Base-by-base conservation (phyloP, 306 rosid genomes). In the Casuarina cunninghamiana region DNA sequence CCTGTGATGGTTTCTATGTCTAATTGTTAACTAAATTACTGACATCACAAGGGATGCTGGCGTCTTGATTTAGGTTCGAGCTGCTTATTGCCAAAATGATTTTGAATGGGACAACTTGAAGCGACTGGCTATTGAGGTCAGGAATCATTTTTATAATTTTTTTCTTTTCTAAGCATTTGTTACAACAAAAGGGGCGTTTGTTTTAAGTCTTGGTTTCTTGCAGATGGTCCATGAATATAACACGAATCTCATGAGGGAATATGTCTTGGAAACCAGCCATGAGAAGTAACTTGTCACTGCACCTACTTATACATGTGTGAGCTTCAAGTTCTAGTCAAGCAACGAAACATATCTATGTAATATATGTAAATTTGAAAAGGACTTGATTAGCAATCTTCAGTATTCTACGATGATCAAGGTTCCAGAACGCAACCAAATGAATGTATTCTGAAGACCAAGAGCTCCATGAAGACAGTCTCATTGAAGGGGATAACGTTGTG, bases 51-150 rank as follows among this genome's bases (percentile, higher is more conserved):
- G 74, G 73, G 6, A 79, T 9, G 32, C 44, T 15, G 71, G 13
- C 4, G 41, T n/a, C 35, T 76, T 51, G 61, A 77, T 74, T 72
- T 71, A 95, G 97, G 97, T 93, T 76, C 89, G 98, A 73, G 87
- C 97, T 76, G 93, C 93, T 54, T 89, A 95, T 82, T 88, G 98
- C 81, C 89, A 95, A 81, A 81, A 80, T 35, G 98, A 92, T 81
- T 95, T 95, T 73, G 97, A 90, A 77, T 92, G 98, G 97, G 92
- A 92, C 88, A 91, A 92, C 86, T 57, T 92, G 80, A 55, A 91
- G 88, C 84, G 86, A 60, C 66, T 95, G 5, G 88, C 97, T 43
- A 26, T 74, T n/a, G 91, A 91, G 96, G 97, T 93, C 66, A 46
- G 82, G 19, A 46, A 60, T 75, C 45, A 26, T 26, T 26, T 26